Percentiles rank a stretch among this genome's conserved stretches.
Conservation (phyloP, 2,329 filamentous ascomycete genomes). For the Pyrenochaeta sp. region DNA sequence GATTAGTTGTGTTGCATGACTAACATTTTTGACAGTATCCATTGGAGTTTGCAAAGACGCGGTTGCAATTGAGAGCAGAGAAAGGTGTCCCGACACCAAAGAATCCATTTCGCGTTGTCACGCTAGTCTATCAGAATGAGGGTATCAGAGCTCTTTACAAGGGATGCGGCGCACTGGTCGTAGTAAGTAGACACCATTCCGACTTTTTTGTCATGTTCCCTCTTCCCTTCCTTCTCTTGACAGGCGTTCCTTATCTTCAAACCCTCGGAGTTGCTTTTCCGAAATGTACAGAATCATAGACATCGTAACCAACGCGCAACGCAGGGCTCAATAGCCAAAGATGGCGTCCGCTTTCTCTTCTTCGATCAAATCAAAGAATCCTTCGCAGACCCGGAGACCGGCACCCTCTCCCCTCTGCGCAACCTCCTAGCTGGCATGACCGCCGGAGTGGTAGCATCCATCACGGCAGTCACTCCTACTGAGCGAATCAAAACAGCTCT, state of each 20-base stretch:
- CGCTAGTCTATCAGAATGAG: slow-evolving; percentile 63
- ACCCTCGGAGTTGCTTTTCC: slow-evolving; percentile 11
- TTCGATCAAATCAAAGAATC: slow-evolving; percentile 71
- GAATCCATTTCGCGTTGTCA: slow-evolving; percentile 68
- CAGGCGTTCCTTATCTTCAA: slow-evolving; percentile 1
- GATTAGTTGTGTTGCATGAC: slow-evolving; percentile 11
- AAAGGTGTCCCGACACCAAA: slow-evolving; percentile 55
- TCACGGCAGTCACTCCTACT: slow-evolving; percentile 72
- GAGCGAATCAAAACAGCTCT: slow-evolving; percentile 74
- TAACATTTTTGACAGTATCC: slow-evolving; percentile 57
- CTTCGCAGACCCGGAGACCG: slow-evolving; percentile 64
- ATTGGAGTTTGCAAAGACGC: slow-evolving; percentile 73
- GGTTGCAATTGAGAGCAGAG: slow-evolving; percentile 63
- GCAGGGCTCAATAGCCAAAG: slow-evolving; percentile 68
- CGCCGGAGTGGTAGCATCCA: slow-evolving; percentile 68
- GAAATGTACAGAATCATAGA: background rate
- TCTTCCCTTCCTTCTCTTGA: background rate
- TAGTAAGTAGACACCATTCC: slow-evolving; percentile 44
- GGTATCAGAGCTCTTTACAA: slow-evolving; percentile 68
- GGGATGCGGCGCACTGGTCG: slow-evolving; percentile 67
- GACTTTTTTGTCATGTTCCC: background rate
- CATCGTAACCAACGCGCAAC: slow-evolving; percentile 16
- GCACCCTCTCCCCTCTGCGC: slow-evolving; percentile 62
- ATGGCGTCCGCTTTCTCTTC: slow-evolving; percentile 71
- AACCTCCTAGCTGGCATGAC: slow-evolving; percentile 72